Base-by-base conservation (phyloP, 345 rosid species). In the Clarkia xantiana region DNA sequence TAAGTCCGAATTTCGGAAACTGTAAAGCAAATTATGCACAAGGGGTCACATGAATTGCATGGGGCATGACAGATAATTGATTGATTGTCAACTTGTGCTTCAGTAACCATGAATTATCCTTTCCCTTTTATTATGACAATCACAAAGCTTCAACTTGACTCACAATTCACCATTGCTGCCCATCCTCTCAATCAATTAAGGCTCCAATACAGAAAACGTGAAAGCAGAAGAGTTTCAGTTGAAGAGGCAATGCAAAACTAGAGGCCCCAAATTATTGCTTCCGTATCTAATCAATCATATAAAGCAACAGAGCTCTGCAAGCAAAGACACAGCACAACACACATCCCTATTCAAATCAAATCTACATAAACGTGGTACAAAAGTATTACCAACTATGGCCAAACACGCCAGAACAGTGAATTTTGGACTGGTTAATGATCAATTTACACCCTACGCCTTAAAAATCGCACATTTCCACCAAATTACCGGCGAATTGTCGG, bases 31-130 rank as follows among this genome's bases (percentile, higher is more conserved):
- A 40, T 9, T 16, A 18, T 10, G 20, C 3, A 43, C 16, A 41
- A 9, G 46, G 44, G 47, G 23, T 53, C 36, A 53, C 56, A 53
- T 14, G 44, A 17, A 60, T 41, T 54, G 40, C 64, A 53, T 51
- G 64, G 41, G 29, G 53, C 41, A 15, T 42, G 68, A 66, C 43
- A 56, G 60, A 53, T 63, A 48, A 18, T 42, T 55, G 9, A 40
- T 23, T 58, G 65, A 39, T 43, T 66, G 39, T 63, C 65, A 14
- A 70, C 71, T 44, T 63, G 63, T 46, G 60, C 57, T 12, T 22
- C 15, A 49, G 14, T n/a, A 11, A 42, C 15, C 36, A 42, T 17
- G 14, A 53, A 53, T 11, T 42, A 15, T 13, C 7, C 16, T 42
- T 14, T 34, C 20, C 19, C 40, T 41, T 53, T 53, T 42, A n/a